A percentile compares a stretch with the other conserved stretches of the same genome.
Conservation (phyloP, 495 filamentous ascomycete genomes). For the Aspergillus steynii region DNA sequence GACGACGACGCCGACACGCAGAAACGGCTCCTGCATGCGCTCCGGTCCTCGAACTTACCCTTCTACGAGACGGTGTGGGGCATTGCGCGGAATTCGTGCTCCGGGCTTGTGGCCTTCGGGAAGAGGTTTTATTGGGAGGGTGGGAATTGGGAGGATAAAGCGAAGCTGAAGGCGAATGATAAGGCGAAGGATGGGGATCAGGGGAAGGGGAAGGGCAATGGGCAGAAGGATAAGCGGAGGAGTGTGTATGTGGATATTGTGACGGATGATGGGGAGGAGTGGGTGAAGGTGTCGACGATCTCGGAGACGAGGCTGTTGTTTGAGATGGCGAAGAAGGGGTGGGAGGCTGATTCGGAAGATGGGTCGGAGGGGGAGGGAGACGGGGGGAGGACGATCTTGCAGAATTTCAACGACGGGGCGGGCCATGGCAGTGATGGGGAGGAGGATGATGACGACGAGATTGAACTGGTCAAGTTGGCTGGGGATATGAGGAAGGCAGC, state of each 20-base stretch:
- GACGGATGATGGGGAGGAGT: slow-evolving; percentile 54
- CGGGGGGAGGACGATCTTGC: slow-evolving; percentile 31
- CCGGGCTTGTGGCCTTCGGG: slow-evolving; percentile 50
- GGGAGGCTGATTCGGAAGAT: slow-evolving; percentile 49
- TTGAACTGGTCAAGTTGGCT: slow-evolving; percentile 58
- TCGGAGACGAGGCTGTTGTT: slow-evolving; percentile 57
- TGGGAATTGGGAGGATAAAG: slow-evolving; percentile 9
- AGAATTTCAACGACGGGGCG: slow-evolving; percentile 29
- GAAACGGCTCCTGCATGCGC: slow-evolving; percentile 39
- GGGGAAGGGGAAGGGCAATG: slow-evolving; percentile 16
- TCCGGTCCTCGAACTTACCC: slow-evolving; percentile 58
- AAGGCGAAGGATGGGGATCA: slow-evolving; percentile 13
- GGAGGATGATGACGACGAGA: slow-evolving; percentile 42
- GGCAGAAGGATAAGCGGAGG: slow-evolving; percentile 27
- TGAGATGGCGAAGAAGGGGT: slow-evolving; percentile 65
- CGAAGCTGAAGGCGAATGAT: slow-evolving; percentile 13
- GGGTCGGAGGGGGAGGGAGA: slow-evolving; percentile 30
- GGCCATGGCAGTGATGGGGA: slow-evolving; percentile 22
- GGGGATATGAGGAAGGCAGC: slow-evolving; percentile 55
- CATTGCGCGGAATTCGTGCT: slow-evolving; percentile 47
- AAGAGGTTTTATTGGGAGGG: slow-evolving; percentile 57
- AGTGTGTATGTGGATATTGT: slow-evolving; percentile 35
- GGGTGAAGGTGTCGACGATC: slow-evolving; percentile 64
- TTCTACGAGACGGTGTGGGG: slow-evolving; percentile 59
- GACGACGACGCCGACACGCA: slow-evolving; percentile 21